Percentiles rank a stretch among this genome's conserved stretches.
These are phyloP conservation scores for Jaltomata sinuosa DNA, from an alignment of 257 asterid genomes.

Conservation along the genomic window DNA sequence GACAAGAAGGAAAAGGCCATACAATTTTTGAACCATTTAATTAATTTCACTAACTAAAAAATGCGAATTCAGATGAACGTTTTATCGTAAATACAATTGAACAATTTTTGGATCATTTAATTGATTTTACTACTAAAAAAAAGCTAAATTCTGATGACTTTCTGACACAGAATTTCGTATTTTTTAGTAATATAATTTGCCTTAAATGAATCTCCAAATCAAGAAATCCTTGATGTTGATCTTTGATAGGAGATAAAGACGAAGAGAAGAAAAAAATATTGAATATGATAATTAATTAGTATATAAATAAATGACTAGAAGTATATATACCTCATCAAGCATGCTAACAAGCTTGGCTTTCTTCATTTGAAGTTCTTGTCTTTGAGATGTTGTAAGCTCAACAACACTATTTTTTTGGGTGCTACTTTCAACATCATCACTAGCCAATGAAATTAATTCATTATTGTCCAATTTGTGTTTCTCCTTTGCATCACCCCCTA, in stretches of 20 bases:
- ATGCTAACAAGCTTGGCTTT: conserved; percentile 58
- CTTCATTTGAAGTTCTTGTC: conserved; percentile 77
- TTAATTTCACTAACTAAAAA: background rate
- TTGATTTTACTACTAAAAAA: background rate
- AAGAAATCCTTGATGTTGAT: background rate
- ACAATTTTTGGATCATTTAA: background rate
- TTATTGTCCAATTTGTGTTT: conserved; percentile 10
- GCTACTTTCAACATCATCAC: conserved; percentile 2
- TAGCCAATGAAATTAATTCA: conserved; percentile 5
- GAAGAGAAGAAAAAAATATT: background rate
- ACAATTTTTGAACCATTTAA: background rate
- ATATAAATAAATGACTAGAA: background rate
- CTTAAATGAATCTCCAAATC: background rate
- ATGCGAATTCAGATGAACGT: background rate
- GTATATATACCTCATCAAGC: conserved; percentile 68
- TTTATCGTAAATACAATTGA: background rate
- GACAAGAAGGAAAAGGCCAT: background rate
- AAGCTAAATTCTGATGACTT: background rate
- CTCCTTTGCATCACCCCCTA: conserved; percentile 5
- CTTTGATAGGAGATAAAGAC: background rate
- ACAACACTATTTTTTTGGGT: background rate
- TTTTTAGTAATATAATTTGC: background rate
- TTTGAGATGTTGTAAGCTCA: conserved; percentile 53
- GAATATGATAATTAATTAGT: background rate
- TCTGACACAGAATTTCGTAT: background rate